Evolutionary conservation across 1,284 basidiomycete genomes (phyloP), one percentile per base, ranked within the genome.

Genomic region (Meira miltonrushii): DNA sequence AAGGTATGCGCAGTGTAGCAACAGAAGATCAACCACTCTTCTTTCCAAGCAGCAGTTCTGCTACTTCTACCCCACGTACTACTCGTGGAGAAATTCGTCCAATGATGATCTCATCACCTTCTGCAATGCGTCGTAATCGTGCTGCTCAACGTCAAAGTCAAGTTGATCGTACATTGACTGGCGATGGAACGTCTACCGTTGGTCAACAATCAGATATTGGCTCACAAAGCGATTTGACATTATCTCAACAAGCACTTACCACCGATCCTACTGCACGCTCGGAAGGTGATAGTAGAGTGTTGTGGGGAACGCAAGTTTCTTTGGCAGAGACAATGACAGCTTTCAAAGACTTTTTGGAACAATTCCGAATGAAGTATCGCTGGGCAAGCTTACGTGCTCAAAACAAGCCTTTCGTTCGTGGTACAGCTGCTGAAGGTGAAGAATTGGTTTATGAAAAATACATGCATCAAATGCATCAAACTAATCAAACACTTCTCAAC

Each of bases 301-400:
- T 97, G 68, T 97, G 94, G 94, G 94, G 94, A 39, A 98, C 94
- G 0, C 92, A 88, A 1, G 91, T 98, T 64, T 89, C 89, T 67
- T 84, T 97, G 21, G 84, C 85, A 5, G 89, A 95, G 78, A 88
- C 89, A 11, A 95, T 96, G 89, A 87, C 87, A 72, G 80, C 87
- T 28, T 97, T 97, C 82, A 85, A 87, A 50, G 86, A 89, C 51
- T 97, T 97, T 79, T 80, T 98, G 58, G 85, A 85, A 52, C 88
- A 89, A 0, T 98, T 96, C 84, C 95, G 95, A 75, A 86, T 87
- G 57, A 97, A 95, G 79, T 96, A 97, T 72, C 85, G 94, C 2
- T 83, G 86, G 44, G 83, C 83, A 25, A 23, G 49, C 15, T 8
- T 39, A 28, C 47, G 37, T 21, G 33, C 25, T 38, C 39, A 40